Base-by-base conservation (phyloP, 257 asterid genomes). In the Knoxia roxburghii region DNA sequence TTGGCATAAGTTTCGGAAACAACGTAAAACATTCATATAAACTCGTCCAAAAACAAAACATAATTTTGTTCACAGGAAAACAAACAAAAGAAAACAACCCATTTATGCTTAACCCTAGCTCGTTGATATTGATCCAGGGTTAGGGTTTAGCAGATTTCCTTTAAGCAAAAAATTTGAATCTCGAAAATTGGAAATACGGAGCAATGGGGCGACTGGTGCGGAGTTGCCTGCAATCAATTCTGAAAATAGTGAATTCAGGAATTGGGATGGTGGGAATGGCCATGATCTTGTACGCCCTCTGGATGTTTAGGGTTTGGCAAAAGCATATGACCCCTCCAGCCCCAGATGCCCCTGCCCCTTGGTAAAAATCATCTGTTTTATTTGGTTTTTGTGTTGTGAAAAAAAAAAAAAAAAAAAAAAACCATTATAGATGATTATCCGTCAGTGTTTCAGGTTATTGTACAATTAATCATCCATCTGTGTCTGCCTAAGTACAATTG, bases 241-340 rank as follows among this genome's bases (percentile, higher is more conserved):
- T 91, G 60, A 91, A 91, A 68, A 56, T 90, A 55, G 84, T 86
- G 72, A 92, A 92, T 76, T 85, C 93, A 0, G 77, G 81, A 51
- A 80, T 92, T 65, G 96, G 96, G 58, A 83, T 92, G 93, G 86
- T 64, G 57, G 97, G 96, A 2, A 77, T 92, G 21, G 90, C 93
- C 50, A 79, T 89, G 89, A 81, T 85, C 49, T 48, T 92, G 74
- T 92, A 92, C 77, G 75, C 94, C 21, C 80, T 92, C 27, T 92
- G 97, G 98, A 92, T 92, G 98, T 79, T 92, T 30, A 82, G 89
- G 70, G 84, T 66, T 69, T 89, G 96, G 97, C 81, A 74, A 67
- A 88, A 81, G 68, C 82, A 85, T 33, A 68, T 79, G 68, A 77
- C 70, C 52, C 75, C 71, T 35, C 17, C 65, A 12, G 75, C 66